These are phyloP conservation scores for Mesostigma viride DNA, from an alignment of 139 green algal genomes.

Conservation along the genomic window DNA sequence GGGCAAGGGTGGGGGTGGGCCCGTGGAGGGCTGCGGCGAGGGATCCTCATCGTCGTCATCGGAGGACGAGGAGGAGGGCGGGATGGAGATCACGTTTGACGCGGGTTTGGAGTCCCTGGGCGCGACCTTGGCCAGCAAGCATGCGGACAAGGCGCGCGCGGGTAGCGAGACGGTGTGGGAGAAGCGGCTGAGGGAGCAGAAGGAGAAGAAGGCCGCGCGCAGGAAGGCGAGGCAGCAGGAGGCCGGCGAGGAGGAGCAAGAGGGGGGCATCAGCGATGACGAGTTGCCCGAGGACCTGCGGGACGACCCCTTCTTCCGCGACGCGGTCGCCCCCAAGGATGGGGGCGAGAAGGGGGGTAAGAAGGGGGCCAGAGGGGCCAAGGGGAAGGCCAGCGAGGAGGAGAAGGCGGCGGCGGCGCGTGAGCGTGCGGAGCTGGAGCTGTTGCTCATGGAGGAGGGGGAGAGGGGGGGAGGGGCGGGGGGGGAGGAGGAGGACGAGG, in stretches of 20 bases:
- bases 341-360: neutral
- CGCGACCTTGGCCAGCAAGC: constrained; percentile 52
- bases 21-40: no score
- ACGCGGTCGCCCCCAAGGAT: neutral
- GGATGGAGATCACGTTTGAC: constrained; percentile 44
- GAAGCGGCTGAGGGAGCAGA: constrained; percentile 45
- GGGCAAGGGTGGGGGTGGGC: no score
- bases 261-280: constrained; percentile 11
- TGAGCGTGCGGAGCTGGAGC: constrained; percentile 71
- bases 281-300: constrained; percentile 18
- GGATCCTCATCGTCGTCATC: no score
- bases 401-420: constrained; percentile 15
- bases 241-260: constrained; percentile 29
- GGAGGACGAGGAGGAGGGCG: constrained; percentile 33
- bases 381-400: constrained; percentile 20
- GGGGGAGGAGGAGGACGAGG: neutral
- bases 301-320: constrained; percentile 30
- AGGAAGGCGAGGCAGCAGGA: constrained; percentile 24
- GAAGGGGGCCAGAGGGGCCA: constrained; percentile 16
- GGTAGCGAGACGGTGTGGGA: constrained; percentile 73
- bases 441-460: constrained; percentile 83
- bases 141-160: constrained; percentile 35
- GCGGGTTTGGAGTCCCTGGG: constrained; percentile 65
- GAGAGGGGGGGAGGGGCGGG: constrained; percentile 33
- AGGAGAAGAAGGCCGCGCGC: constrained; percentile 25